Base-by-base conservation (phyloP, 768 basidiomycete genomes). In the Sarcomyxa edulis region DNA sequence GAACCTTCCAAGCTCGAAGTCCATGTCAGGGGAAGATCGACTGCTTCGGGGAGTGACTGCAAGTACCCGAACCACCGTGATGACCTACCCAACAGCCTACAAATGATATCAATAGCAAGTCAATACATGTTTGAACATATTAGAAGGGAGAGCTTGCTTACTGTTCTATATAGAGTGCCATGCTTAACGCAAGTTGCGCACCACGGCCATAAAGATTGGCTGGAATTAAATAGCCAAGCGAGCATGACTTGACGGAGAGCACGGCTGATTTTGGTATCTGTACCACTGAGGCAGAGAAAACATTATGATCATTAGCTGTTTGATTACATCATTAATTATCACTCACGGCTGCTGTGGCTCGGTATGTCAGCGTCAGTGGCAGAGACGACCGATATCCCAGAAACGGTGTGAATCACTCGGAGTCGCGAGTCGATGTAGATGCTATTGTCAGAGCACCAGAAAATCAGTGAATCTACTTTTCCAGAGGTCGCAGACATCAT, bases 51-150 rank as follows among this genome's bases (percentile, higher is more conserved):
- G 5, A 88, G 62, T 8, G 78, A 77, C 47, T 81, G 73, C 5
- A 88, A 52, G 58, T 87, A 88, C 31, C 71, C 74, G 47, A 57
- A 66, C 81, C 83, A 88, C 29, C 62, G 63, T 7, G 84, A 86
- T 18, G 39, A 37, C 32, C 53, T 30, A 24, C 72, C 74, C 31
- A 30, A n/a, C n/a, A n/a, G n/a, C n/a, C n/a, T n/a, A n/a, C n/a
- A n/a, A n/a, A n/a, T n/a, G n/a, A n/a, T n/a, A n/a, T n/a, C n/a
- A n/a, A n/a, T n/a, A n/a, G n/a, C n/a, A n/a, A n/a, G n/a, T n/a
- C n/a, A n/a, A n/a, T 16, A 26, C 27, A 32, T 8, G 22, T 21
- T 29, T 14, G 40, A 39, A 29, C 31, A 39, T 36, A 37, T 12
- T 29, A 9, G 20, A 19, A 37, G 36, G n/a, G 27, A 47, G n/a